Evolutionary conservation across 2,329 filamentous ascomycete genomes (phyloP).

Genomic region (Ceratocystis lukuohia): DNA sequence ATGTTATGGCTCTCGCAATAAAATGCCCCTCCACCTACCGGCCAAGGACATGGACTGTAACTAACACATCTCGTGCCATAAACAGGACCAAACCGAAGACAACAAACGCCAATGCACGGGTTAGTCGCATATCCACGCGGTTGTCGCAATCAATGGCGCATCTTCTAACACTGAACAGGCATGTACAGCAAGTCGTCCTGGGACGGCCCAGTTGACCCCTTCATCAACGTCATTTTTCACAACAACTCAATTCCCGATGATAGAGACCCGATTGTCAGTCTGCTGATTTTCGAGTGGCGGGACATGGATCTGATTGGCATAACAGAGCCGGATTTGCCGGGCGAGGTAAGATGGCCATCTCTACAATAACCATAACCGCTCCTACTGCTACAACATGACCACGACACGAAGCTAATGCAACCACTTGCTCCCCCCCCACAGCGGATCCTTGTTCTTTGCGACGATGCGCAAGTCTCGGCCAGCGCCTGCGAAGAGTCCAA

Average conservation of each 20-base stretch:
- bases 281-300: conserved; percentile 89
- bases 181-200: conserved; percentile 89
- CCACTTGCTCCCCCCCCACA: conserved; percentile 7
- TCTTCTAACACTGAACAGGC: conserved; percentile 36
- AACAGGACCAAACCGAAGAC: conserved; percentile 51
- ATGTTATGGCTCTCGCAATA: conserved; percentile 14
- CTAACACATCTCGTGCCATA: background rate
- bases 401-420: conserved; percentile 30
- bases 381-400: background rate
- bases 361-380: conserved; percentile 6
- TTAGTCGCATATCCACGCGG: background rate
- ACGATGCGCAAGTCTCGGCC: conserved; percentile 51
- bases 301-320: conserved; percentile 70
- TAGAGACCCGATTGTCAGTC: conserved; percentile 61
- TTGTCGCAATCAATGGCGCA: conserved; percentile 19
- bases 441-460: conserved; percentile 51
- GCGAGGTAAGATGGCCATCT: conserved; percentile 34
- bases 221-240: conserved; percentile 72
- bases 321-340: conserved; percentile 39
- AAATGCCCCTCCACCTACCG: conserved; percentile 9
- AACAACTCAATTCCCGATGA: conserved; percentile 41
- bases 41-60: background rate
- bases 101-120: conserved; percentile 67
- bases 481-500: conserved; percentile 64
- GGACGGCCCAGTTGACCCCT: conserved; percentile 79